Conservation (phyloP, 495 filamentous ascomycete genomes). For the Penicillium simplicissimum region DNA sequence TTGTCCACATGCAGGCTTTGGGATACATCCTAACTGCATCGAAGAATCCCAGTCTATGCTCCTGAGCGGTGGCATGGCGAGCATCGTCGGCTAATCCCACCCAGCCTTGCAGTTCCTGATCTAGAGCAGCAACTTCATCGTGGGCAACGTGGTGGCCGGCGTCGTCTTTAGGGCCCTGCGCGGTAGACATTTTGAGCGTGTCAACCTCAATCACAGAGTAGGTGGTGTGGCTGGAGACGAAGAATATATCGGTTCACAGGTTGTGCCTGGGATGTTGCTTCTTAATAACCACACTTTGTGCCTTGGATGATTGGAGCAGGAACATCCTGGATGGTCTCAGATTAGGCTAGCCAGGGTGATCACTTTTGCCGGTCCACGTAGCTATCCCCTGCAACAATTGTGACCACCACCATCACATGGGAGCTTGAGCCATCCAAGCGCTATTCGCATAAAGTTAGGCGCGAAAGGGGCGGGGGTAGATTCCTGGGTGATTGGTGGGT, state of each 20-base stretch:
- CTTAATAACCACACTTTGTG: background rate
- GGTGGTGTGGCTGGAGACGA: background rate
- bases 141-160: background rate
- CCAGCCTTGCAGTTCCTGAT: conserved; percentile 3
- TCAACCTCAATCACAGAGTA: background rate
- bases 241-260: background rate
- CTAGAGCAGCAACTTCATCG: background rate
- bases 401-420: background rate
- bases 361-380: background rate
- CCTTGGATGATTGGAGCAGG: background rate
- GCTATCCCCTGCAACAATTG: background rate
- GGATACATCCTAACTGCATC: conserved; percentile 49
- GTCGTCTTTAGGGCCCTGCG: background rate
- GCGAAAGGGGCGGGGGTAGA: background rate
- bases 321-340: background rate
- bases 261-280: background rate
- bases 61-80: conserved; percentile 39
- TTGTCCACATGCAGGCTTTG: conserved; percentile 51
- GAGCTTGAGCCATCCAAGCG: background rate
- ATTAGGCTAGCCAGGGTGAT: background rate
- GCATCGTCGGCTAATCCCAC: conserved; percentile 26
- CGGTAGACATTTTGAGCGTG: background rate
- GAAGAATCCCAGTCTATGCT: conserved; percentile 38
- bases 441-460: background rate
- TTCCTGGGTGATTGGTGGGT: background rate